These are phyloP conservation scores for Liriodendron chinense DNA, from an alignment of 164 flowering plant species.

Conservation along the genomic window DNA sequence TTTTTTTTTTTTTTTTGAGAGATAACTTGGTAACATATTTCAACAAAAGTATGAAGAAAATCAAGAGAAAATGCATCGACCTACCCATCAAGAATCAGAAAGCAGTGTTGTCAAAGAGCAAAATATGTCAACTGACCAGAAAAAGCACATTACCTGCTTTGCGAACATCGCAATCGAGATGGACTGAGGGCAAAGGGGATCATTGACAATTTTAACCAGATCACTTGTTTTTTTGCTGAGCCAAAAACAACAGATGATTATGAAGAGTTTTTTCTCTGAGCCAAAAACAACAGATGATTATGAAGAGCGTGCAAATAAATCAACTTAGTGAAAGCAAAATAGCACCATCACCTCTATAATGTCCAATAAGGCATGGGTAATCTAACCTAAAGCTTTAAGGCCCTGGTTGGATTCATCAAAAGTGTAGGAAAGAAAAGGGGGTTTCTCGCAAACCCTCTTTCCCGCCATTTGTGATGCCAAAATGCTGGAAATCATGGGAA, in stretches of 20 bases:
- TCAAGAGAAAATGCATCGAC: background rate
- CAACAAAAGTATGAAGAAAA: background rate
- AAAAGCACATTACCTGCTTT: slow-evolving; percentile 54
- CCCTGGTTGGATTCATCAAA: no score
- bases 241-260: background rate
- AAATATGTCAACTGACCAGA: background rate
- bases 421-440: no score
- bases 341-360: background rate
- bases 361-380: background rate
- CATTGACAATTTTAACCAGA: slow-evolving; percentile 47
- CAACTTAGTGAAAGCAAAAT: background rate
- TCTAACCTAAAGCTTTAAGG: background rate
- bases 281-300: no score
- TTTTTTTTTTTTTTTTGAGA: no score
- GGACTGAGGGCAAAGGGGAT: slow-evolving; percentile 62
- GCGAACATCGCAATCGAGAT: slow-evolving; percentile 65
- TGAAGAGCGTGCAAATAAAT: background rate
- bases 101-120: background rate
- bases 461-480: no score
- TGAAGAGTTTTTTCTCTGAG: slow-evolving; percentile 67
- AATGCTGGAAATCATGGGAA: no score
- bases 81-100: background rate
- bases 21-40: background rate
- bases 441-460: no score
- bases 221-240: slow-evolving; percentile 66